These are phyloP conservation scores for Chaetoscypha palmicola DNA, from an alignment of 2,329 filamentous ascomycete species.

Conservation along the genomic window DNA sequence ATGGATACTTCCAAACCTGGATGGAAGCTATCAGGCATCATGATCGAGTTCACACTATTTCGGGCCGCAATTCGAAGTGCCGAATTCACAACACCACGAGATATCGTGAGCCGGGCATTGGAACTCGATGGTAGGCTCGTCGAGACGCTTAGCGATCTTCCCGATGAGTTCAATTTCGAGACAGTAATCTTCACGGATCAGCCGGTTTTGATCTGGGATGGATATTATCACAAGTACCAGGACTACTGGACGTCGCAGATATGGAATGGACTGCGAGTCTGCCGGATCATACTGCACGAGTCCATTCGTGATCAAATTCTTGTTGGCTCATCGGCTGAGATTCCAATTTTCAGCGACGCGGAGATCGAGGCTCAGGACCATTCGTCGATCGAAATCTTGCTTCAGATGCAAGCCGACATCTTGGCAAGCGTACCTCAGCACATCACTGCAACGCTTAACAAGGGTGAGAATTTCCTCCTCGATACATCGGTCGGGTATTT, in stretches of 20 bases:
- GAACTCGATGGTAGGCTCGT: constrained; percentile 21
- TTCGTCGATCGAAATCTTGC: constrained; percentile 17
- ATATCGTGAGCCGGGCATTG: constrained; percentile 18
- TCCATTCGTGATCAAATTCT: constrained; percentile 16
- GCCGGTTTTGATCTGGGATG: constrained; percentile 19
- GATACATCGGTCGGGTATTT: constrained; percentile 15
- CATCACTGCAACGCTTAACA: constrained; percentile 2
- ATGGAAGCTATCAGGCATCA: constrained; percentile 38
- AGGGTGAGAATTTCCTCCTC: neutral
- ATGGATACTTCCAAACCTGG: constrained; percentile 33
- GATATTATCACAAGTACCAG: constrained; percentile 24
- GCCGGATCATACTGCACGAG: constrained; percentile 21
- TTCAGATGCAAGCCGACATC: constrained; percentile 18
- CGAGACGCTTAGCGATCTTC: constrained; percentile 9
- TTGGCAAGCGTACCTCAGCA: constrained; percentile 22
- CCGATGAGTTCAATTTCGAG: constrained; percentile 21
- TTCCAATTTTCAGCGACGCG: constrained; percentile 13
- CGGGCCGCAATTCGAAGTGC: constrained; percentile 14
- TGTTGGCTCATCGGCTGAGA: constrained; percentile 11
- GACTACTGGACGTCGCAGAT: constrained; percentile 23
- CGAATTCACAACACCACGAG: constrained; percentile 29
- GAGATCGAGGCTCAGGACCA: constrained; percentile 23
- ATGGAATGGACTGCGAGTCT: constrained; percentile 23
- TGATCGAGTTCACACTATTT: constrained; percentile 27
- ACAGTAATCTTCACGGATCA: constrained; percentile 17